phyloP scores from a whole-genome alignment of 2,329 filamentous ascomycete genomes.

The Trichoderma aggressivum region DNA sequence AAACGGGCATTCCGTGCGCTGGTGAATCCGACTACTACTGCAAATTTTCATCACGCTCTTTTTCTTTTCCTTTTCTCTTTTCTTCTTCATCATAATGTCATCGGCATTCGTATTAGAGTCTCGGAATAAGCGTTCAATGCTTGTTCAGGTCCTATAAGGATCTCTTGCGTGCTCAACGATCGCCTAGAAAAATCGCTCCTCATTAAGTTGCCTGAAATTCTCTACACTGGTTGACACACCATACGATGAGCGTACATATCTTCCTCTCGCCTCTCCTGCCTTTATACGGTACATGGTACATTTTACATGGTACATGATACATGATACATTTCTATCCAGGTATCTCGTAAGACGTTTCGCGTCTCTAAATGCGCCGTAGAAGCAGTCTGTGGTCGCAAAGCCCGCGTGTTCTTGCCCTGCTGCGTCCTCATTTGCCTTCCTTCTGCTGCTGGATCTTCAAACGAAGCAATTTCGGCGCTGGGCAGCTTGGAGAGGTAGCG shows the following conservation, averaged over 20 bases:
- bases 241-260: conserved; percentile 45
- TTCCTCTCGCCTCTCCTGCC: not conserved
- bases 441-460: conserved; percentile 81
- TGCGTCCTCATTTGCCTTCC: conserved; percentile 27
- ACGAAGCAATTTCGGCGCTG: conserved; percentile 72
- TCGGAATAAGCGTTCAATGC: conserved; percentile 89
- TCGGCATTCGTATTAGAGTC: conserved; percentile 98
- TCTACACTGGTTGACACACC: conserved; percentile 42
- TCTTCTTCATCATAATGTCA: conserved; percentile 67
- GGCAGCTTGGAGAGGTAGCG: conserved; percentile 77
- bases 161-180: conserved; percentile 97
- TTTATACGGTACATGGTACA: not conserved
- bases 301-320: not conserved
- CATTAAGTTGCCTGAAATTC: conserved; percentile 64
- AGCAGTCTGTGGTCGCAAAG: not conserved
- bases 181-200: conserved; percentile 83
- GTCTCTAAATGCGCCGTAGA: not conserved
- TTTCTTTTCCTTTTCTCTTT: conserved; percentile 31
- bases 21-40: conserved; percentile 14
- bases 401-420: too few species aligned
- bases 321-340: conserved; percentile 10
- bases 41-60: conserved; percentile 26
- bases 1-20: conserved; percentile 20
- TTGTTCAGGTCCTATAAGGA: conserved; percentile 81
- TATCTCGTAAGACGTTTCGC: not conserved